phyloP scores from a whole-genome alignment of 371 early-diverging fungal genomes.

The Dichotomocladium elegans region DNA sequence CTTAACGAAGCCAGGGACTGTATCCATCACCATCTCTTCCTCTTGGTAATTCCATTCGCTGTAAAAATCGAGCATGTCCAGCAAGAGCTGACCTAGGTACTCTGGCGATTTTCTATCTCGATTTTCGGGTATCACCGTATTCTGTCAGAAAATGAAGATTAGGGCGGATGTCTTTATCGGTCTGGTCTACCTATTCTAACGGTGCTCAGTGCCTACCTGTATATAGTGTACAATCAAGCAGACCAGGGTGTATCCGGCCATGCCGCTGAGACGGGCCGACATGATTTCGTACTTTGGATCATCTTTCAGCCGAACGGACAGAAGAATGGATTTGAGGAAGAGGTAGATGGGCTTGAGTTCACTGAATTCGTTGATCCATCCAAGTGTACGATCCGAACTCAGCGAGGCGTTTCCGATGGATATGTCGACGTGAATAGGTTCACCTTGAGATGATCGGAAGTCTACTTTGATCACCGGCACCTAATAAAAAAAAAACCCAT shows the following conservation, averaged over 20 bases:
- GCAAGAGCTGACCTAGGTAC: background rate
- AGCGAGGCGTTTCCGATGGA: background rate
- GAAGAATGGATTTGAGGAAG: background rate
- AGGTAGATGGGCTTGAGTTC: background rate
- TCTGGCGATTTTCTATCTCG: background rate
- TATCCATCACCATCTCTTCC: background rate
- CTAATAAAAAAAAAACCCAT: background rate
- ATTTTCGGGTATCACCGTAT: too few relatives aligned
- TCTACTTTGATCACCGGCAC: background rate
- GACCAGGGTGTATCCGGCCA: background rate
- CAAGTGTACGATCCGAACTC: background rate
- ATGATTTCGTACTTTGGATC: background rate
- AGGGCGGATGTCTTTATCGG: background rate
- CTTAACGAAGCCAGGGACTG: background rate
- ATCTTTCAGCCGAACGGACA: background rate
- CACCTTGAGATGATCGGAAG: background rate
- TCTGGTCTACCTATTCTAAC: background rate
- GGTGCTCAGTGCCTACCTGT: background rate
- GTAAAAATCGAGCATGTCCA: background rate
- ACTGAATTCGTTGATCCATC: background rate
- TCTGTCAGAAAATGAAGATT: too few relatives aligned
- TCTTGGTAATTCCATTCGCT: background rate
- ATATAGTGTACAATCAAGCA: background rate
- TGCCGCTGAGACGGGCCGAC: background rate
- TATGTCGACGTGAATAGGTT: background rate